These are phyloP conservation scores for Trebouxia sp. DNA, from an alignment of 139 green algal species.

Conservation along the genomic window DNA sequence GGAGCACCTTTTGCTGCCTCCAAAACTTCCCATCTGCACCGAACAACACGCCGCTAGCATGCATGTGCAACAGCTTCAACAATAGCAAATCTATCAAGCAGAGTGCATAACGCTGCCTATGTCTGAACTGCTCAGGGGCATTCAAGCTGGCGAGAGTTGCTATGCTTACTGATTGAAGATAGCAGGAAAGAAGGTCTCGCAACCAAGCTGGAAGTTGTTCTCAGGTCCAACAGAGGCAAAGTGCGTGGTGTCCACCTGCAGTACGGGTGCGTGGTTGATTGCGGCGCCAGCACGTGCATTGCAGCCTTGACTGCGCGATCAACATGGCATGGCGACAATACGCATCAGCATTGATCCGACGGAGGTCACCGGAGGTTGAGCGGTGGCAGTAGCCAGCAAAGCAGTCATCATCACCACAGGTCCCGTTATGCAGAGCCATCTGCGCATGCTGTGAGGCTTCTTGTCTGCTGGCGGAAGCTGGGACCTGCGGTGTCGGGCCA, in stretches of 20 bases:
- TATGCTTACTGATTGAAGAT: constrained; percentile 39
- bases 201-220: constrained; percentile 33
- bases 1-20: constrained; percentile 54
- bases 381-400: neutral
- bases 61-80: neutral
- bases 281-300: too few species aligned
- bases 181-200: constrained; percentile 31
- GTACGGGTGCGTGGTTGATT: neutral
- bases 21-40: constrained; percentile 58
- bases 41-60: neutral
- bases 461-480: neutral
- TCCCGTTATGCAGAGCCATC: neutral
- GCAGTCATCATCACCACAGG: neutral
- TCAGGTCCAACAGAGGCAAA: constrained; percentile 5
- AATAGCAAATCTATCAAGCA: neutral
- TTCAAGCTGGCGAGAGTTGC: too few species aligned
- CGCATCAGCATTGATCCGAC: neutral
- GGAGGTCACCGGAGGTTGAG: neutral
- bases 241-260: neutral
- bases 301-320: too few species aligned
- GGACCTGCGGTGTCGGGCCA: too few species aligned
- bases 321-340: too few species aligned
- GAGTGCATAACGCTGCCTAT: neutral
- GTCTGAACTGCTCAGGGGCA: neutral
- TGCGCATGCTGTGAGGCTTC: neutral